Evolutionary conservation across 306 rosid genomes (phyloP), one percentile per base, ranked within the genome.

Genomic region (Corylus heterophylla): DNA sequence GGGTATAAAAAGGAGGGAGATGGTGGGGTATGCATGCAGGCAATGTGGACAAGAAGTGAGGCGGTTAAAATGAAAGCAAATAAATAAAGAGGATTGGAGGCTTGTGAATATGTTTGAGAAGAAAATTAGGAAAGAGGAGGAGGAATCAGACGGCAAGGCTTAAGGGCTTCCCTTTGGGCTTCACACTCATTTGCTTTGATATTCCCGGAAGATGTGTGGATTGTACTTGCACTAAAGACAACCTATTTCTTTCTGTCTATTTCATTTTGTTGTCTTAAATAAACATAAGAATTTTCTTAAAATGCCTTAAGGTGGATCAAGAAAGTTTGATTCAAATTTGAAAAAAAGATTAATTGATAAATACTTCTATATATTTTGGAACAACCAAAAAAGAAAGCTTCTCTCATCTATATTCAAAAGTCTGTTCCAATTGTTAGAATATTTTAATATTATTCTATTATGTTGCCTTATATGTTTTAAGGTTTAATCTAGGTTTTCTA

Each of bases 141-240:
- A 37, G 68, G 54, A 75, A 72, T 74, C 25, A 75, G 93, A 86
- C 91, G 90, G 88, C 88, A 83, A 76, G 74, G 45, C 25, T 74
- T 4, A 69, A 58, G 81, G 17, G 56, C 50, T 71, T 48, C 61
- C 76, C 93, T 68, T 85, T 83, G 92, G 86, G 50, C 22, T 85
- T 84, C 76, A 78, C 91, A 80, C 47, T 79, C 17, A 48, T 20
- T 71, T 73, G 72, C 94, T 54, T 92, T 62, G 97, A 54, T 75
- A 51, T 25, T 73, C 25, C 76, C 90, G 90, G 29, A 55, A 62
- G 59, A 35, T 50, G 13, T 70, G 56, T 2, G 35, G 35, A 31
- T 31, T 20, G 45, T 42, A 8, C 73, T 71, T 31, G 45, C 70
- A 73, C 59, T 31, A 37, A 71, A 69, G 80, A 83, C 84, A 70